Evolutionary conservation across 805 yeast genomes (phyloP).

Genomic region (Candida sphagnicola): DNA sequence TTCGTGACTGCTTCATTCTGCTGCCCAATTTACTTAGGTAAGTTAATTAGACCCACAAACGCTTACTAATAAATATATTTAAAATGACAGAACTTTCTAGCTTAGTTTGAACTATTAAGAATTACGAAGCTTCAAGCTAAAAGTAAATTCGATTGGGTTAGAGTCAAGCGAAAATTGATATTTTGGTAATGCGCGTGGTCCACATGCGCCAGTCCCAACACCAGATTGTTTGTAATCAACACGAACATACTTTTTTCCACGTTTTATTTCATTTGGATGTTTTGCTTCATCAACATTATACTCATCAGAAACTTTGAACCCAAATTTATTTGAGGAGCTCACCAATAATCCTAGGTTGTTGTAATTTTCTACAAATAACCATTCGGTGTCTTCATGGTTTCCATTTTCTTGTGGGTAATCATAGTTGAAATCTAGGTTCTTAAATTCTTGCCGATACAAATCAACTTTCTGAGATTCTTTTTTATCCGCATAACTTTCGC

Average conservation of each 20-base stretch:
- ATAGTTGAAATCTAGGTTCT: constrained; percentile 18
- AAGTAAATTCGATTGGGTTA: constrained; percentile 1
- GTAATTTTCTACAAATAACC: constrained; percentile 15
- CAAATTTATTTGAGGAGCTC: constrained; percentile 6
- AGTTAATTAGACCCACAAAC: too few relatives aligned
- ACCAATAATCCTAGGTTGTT: constrained; percentile 7
- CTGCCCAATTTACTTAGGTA: too few relatives aligned
- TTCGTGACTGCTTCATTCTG: too few relatives aligned
- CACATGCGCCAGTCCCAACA: constrained; percentile 17
- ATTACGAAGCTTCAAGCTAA: not conserved
- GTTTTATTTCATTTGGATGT: constrained; percentile 14
- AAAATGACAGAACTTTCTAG: too few relatives aligned
- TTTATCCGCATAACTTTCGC: constrained; percentile 30
- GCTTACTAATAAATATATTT: too few relatives aligned
- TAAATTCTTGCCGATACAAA: constrained; percentile 10
- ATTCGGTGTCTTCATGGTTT: constrained; percentile 26
- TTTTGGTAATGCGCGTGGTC: constrained; percentile 11
- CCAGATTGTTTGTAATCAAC: constrained; percentile 17
- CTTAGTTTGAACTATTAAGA: too few relatives aligned
- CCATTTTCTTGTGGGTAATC: constrained; percentile 36
- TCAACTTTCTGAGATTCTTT: constrained; percentile 22
- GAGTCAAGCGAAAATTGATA: constrained; percentile 9
- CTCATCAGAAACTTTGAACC: constrained; percentile 14
- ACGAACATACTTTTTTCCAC: constrained; percentile 12
- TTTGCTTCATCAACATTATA: constrained; percentile 12